These are phyloP conservation scores for Lagenaria siceraria DNA, from an alignment of 306 rosid genomes.

Conservation along the genomic window DNA sequence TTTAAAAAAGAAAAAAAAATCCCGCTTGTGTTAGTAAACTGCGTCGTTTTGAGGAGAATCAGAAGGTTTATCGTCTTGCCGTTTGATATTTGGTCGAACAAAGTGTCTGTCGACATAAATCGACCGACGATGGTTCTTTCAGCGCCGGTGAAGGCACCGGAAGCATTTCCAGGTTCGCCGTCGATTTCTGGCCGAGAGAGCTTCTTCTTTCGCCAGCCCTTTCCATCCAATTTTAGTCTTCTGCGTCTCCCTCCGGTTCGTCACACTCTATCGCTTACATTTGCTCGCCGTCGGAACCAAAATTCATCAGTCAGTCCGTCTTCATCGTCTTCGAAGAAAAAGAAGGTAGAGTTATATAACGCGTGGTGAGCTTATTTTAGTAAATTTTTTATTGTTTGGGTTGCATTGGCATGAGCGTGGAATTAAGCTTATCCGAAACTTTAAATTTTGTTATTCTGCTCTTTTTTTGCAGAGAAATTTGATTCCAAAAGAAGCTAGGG, in stretches of 20 bases:
- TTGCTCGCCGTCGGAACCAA: slow-evolving; percentile 31
- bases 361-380: neutral
- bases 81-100: neutral
- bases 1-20: too few species aligned
- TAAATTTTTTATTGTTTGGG: neutral
- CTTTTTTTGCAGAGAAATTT: slow-evolving; percentile 21
- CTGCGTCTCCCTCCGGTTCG: slow-evolving; percentile 35
- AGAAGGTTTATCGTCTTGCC: neutral
- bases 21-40: neutral
- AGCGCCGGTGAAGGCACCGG: slow-evolving; percentile 17
- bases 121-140: neutral
- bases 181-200: slow-evolving; percentile 11
- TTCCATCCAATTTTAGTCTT: slow-evolving; percentile 6
- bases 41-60: neutral
- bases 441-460: neutral
- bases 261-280: slow-evolving; percentile 15
- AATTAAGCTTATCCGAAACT: neutral
- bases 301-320: slow-evolving; percentile 20
- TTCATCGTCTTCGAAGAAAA: slow-evolving; percentile 31
- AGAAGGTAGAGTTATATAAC: slow-evolving; percentile 26
- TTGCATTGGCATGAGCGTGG: neutral
- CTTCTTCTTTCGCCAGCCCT: neutral
- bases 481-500: slow-evolving; percentile 16
- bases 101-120: neutral
- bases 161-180: slow-evolving; percentile 23